Conservation (phyloP, 129 eudicot genomes). For the Centaurea solstitialis region DNA sequence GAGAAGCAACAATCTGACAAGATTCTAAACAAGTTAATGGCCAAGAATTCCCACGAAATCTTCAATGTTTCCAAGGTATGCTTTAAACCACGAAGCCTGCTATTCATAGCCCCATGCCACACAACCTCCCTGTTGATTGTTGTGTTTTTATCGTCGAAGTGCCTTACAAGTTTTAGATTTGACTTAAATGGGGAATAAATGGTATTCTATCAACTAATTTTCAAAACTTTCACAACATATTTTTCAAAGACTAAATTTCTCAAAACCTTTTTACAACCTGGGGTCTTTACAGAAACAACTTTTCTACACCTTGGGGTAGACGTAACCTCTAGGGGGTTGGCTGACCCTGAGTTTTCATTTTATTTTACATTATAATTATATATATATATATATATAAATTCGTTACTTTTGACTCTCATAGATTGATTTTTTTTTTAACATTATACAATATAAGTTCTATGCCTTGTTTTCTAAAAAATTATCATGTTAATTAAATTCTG, state of each 20-base stretch:
- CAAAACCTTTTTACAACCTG: not conserved
- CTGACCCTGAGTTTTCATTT: not conserved
- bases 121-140: not conserved
- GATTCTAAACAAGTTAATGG: constrained; percentile 73
- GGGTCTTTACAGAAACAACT: not conserved
- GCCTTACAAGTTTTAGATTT: not conserved
- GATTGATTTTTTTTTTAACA: not conserved
- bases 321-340: not conserved
- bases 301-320: not conserved
- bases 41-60: constrained; percentile 69
- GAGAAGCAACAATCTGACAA: constrained; percentile 89
- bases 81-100: not conserved
- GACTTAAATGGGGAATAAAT: not conserved
- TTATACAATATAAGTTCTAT: not conserved
- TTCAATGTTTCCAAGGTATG: constrained; percentile 80
- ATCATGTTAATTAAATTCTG: too few relatives aligned
- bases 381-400: too few relatives aligned
- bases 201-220: not conserved
- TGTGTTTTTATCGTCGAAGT: not conserved
- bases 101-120: not conserved
- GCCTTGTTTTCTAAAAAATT: not conserved
- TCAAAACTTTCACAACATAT: not conserved
- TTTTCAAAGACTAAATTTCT: not conserved
- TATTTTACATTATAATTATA: too few relatives aligned
- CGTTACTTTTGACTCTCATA: not conserved